Percentiles rank a stretch among this genome's conserved stretches.
Evolutionary conservation across 192 early-diverging fungal species (phyloP).

Genomic region (Jimgerdemannia lactiflua): DNA sequence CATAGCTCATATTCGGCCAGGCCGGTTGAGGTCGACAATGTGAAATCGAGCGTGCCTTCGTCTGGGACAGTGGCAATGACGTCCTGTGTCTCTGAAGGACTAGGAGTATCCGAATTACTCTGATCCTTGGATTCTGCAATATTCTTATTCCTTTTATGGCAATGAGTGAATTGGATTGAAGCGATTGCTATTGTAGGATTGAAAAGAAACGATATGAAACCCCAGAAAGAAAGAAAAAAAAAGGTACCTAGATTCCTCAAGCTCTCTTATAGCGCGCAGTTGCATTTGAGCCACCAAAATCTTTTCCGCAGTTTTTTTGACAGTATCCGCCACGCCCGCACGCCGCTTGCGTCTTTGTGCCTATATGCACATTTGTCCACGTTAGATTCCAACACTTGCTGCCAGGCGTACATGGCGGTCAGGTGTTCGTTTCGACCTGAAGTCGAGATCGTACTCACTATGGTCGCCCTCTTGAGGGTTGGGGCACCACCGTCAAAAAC

Average conservation of each 20-base stretch:
- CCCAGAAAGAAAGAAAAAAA: neutral
- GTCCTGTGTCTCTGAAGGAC: too few species aligned
- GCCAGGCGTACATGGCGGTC: neutral
- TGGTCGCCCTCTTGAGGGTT: conserved; percentile 73
- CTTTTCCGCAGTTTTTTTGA: conserved; percentile 78
- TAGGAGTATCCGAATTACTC: too few species aligned
- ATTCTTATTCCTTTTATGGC: too few species aligned
- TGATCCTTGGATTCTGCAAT: too few species aligned
- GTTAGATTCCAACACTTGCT: neutral
- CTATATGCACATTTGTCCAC: conserved; percentile 18
- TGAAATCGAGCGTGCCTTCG: too few species aligned
- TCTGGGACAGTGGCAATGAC: too few species aligned
- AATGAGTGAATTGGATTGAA: too few species aligned
- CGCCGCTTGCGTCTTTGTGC: conserved; percentile 43
- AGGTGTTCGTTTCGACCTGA: neutral
- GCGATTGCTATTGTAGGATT: too few species aligned
- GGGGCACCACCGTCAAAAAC: conserved; percentile 96
- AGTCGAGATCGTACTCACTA: conserved; percentile 41
- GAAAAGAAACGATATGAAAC: too few species aligned
- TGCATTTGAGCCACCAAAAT: conserved; percentile 79
- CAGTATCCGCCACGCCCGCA: conserved; percentile 39
- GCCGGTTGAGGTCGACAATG: too few species aligned
- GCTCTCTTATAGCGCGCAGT: conserved; percentile 55
- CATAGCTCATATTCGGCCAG: conserved; percentile 4
- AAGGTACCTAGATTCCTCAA: conserved; percentile 35